These are phyloP conservation scores for Phytophthora capsici DNA, from an alignment of 352 stramenopile species.

Conservation along the genomic window DNA sequence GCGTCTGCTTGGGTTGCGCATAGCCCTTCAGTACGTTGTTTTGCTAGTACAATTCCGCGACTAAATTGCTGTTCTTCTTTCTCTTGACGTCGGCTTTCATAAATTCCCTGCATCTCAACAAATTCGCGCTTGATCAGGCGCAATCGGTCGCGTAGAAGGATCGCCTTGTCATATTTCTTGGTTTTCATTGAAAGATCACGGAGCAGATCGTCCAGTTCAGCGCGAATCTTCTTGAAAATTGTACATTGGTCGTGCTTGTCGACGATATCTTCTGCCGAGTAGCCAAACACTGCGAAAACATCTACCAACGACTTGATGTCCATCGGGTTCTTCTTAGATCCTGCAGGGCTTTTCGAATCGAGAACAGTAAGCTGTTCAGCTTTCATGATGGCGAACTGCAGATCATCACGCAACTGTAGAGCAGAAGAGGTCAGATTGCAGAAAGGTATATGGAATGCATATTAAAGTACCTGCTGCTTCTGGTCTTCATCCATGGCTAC, in stretches of 20 bases:
- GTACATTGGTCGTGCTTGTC: conserved; percentile 76
- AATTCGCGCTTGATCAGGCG: conserved; percentile 72
- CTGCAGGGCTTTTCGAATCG: conserved; percentile 43
- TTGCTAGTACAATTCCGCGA: conserved; percentile 48
- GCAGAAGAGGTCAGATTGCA: conserved; percentile 4
- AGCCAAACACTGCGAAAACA: conserved; percentile 77
- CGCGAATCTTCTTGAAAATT: conserved; percentile 69
- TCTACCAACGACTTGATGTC: conserved; percentile 74
- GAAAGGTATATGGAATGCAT: not conserved
- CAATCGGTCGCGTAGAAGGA: conserved; percentile 69
- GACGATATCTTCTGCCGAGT: conserved; percentile 63
- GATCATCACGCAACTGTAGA: conserved; percentile 65
- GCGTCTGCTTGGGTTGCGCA: conserved; percentile 35
- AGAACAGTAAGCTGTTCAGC: conserved; percentile 56
- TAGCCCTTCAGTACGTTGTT: conserved; percentile 42
- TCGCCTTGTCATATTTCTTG: conserved; percentile 78
- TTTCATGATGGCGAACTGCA: conserved; percentile 80
- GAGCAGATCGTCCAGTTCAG: conserved; percentile 66
- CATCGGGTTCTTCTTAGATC: conserved; percentile 55
- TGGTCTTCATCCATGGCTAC: conserved; percentile 60
- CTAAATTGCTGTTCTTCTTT: conserved; percentile 58
- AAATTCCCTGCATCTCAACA: conserved; percentile 65
- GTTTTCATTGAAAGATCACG: conserved; percentile 56
- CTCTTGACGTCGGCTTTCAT: conserved; percentile 60
- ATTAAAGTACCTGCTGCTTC: conserved; percentile 54